Conservation (phyloP, 495 filamentous ascomycete genomes). For the Neurospora tetrasperma region DNA sequence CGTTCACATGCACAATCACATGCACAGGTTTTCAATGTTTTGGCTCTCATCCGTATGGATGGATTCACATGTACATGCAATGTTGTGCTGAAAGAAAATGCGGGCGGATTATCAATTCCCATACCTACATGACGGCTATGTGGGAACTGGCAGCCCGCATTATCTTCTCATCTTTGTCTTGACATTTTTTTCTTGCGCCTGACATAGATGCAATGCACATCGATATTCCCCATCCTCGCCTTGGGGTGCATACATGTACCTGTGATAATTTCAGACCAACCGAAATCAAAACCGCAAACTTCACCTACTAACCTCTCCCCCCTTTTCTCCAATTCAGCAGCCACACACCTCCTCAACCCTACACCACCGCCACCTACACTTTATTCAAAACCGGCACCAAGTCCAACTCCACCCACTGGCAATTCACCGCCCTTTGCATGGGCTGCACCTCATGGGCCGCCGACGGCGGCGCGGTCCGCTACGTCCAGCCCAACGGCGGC, state of each 20-base stretch:
- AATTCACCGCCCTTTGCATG: conserved; percentile 31
- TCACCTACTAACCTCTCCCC: not conserved
- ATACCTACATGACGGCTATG: not conserved
- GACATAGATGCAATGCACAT: not conserved
- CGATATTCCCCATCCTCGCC: not conserved
- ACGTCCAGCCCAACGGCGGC: conserved; percentile 19
- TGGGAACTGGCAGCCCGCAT: not conserved
- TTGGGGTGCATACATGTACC: not conserved
- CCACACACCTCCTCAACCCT: conserved; percentile 22
- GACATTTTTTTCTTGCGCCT: not conserved
- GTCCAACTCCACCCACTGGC: conserved; percentile 36
- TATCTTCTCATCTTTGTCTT: not conserved
- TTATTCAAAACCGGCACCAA: conserved; percentile 24
- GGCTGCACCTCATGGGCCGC: conserved; percentile 30
- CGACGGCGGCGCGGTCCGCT: conserved; percentile 9
- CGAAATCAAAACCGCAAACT: not conserved
- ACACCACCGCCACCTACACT: conserved; percentile 21
- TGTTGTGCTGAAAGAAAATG: not conserved
- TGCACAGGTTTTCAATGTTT: not conserved
- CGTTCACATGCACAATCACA: not conserved
- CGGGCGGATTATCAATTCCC: not conserved
- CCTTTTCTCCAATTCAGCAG: conserved; percentile 7
- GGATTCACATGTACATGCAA: not conserved
- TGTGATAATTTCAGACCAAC: not conserved
- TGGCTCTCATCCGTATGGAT: not conserved